These are phyloP conservation scores for Alternaria panax DNA, from an alignment of 2,329 filamentous ascomycete genomes.

Conservation along the genomic window DNA sequence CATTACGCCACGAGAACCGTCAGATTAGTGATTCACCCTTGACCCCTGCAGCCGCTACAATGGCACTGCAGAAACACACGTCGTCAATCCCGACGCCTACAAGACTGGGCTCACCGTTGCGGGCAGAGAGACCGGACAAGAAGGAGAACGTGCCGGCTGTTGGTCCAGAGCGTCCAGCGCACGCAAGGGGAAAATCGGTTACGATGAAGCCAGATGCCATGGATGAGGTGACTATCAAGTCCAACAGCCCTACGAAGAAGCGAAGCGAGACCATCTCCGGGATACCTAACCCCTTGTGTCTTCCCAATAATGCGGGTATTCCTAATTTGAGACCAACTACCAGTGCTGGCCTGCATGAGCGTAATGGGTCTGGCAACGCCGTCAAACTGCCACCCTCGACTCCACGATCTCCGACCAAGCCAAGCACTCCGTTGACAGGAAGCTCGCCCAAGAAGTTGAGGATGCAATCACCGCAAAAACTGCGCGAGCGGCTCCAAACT, in stretches of 20 bases:
- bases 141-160: conserved; percentile 50
- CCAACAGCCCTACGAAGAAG: conserved; percentile 53
- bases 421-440: conserved; percentile 19
- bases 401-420: conserved; percentile 41
- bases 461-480: conserved; percentile 70
- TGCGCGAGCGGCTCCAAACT: conserved; percentile 82
- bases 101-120: conserved; percentile 55
- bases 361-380: conserved; percentile 58
- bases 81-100: conserved; percentile 50
- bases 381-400: conserved; percentile 65
- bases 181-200: conserved; percentile 34
- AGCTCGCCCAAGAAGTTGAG: conserved; percentile 41
- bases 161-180: conserved; percentile 31
- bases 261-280: conserved; percentile 55
- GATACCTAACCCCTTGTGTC: conserved; percentile 55
- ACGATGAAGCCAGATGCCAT: conserved; percentile 27
- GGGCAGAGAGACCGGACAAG: conserved; percentile 50
- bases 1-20: conserved; percentile 27
- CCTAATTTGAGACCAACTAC: conserved; percentile 56
- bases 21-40: conserved; percentile 41
- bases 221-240: conserved; percentile 50
- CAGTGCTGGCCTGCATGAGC: conserved; percentile 58
- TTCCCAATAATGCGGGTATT: conserved; percentile 50
- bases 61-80: conserved; percentile 48
- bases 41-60: conserved; percentile 35